Evolutionary conservation across 352 stramenopile genomes (phyloP).

Genomic region (Phytopythium ostracodes): DNA sequence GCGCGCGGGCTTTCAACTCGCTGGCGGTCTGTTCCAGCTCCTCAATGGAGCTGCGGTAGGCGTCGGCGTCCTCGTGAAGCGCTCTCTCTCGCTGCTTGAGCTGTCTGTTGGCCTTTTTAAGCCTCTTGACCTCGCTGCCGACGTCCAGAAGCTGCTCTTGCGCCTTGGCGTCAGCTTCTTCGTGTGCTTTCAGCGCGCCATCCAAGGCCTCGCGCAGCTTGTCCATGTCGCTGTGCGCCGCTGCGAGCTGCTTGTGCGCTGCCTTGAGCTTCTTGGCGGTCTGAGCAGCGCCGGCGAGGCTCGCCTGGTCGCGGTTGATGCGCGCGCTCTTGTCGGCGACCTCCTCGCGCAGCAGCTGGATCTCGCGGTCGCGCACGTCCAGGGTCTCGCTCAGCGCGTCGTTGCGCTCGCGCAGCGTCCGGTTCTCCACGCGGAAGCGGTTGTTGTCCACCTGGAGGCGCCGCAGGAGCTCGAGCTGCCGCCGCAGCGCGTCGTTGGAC

Average conservation of each 20-base stretch:
- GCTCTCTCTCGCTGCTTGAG: slow-evolving; percentile 30
- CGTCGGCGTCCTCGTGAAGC: slow-evolving; percentile 29
- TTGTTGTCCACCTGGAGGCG: slow-evolving; percentile 72
- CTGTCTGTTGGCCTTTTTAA: slow-evolving; percentile 47
- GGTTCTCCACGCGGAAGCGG: slow-evolving; percentile 51
- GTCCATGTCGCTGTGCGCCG: slow-evolving; percentile 26
- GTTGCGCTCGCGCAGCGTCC: slow-evolving; percentile 40
- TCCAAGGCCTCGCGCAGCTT: slow-evolving; percentile 35
- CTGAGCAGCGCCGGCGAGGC: slow-evolving; percentile 27
- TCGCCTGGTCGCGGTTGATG: slow-evolving; percentile 34
- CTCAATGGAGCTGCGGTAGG: slow-evolving; percentile 30
- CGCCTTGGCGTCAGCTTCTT: slow-evolving; percentile 26
- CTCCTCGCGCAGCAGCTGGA: slow-evolving; percentile 43
- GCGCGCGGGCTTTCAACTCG: slow-evolving; percentile 28
- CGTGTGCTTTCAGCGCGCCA: slow-evolving; percentile 26
- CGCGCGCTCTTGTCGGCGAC: slow-evolving; percentile 21
- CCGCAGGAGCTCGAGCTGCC: slow-evolving; percentile 64
- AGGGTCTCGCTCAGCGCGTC: slow-evolving; percentile 38
- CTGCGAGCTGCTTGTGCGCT: slow-evolving; percentile 33
- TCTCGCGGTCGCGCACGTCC: slow-evolving; percentile 38
- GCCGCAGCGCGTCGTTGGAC: slow-evolving; percentile 61
- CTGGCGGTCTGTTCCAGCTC: slow-evolving; percentile 27
- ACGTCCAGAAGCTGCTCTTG: slow-evolving; percentile 36
- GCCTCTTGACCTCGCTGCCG: slow-evolving; percentile 33
- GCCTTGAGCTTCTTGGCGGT: slow-evolving; percentile 42